These are phyloP conservation scores for Raffaelea ambrosiae DNA, from an alignment of 2,329 filamentous ascomycete species.

Conservation along the genomic window DNA sequence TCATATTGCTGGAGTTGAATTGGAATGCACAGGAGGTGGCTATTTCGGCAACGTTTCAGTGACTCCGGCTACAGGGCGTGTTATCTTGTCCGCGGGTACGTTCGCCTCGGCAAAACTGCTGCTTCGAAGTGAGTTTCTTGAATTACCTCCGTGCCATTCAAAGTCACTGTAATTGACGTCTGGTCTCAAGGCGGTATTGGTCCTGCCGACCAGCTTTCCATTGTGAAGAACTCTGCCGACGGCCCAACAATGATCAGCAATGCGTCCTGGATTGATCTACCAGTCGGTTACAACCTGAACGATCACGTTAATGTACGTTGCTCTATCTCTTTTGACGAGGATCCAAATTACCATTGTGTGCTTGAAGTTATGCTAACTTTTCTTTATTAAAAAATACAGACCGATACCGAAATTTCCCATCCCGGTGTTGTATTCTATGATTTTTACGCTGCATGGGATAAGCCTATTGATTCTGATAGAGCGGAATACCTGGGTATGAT, in stretches of 20 bases:
- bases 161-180: too few species aligned
- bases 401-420: constrained; percentile 36
- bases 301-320: constrained; percentile 42
- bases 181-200: constrained; percentile 43
- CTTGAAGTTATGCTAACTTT: too few species aligned
- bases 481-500: constrained; percentile 29
- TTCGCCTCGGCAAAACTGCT: constrained; percentile 65
- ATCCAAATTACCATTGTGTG: too few species aligned
- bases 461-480: constrained; percentile 33
- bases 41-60: constrained; percentile 52
- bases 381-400: constrained; percentile 19
- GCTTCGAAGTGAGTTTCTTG: constrained; percentile 43
- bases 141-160: too few species aligned
- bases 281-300: constrained; percentile 50
- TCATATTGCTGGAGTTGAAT: constrained; percentile 35
- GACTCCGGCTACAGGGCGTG: constrained; percentile 50
- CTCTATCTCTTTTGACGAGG: too few species aligned
- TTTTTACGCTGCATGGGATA: constrained; percentile 53
- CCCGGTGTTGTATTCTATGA: constrained; percentile 49
- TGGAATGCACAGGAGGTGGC: constrained; percentile 32
- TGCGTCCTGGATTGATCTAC: constrained; percentile 46
- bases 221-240: constrained; percentile 42
- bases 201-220: constrained; percentile 46
- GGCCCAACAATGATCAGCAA: constrained; percentile 41
- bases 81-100: constrained; percentile 59